Evolutionary conservation across 345 rosid genomes (phyloP), one percentile per base, ranked within the genome.

Genomic region (Cardamine occulta): DNA sequence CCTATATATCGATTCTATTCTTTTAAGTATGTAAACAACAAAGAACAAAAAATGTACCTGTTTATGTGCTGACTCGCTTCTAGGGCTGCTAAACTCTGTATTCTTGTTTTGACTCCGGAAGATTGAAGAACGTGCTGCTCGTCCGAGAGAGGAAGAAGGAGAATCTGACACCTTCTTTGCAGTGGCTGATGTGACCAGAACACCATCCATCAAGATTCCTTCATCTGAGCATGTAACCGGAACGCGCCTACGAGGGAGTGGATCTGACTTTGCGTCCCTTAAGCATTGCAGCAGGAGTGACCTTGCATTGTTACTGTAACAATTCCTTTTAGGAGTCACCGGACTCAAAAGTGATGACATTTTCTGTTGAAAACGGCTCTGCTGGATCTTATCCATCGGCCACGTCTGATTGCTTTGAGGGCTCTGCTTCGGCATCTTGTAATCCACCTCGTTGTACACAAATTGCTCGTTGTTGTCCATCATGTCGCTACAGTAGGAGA

Each of bases 191-290:
- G 60, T 79, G 39, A 88, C 80, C 9, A 84, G 77, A 79, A 86
- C 77, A 35, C 84, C 93, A 73, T 93, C 98, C 85, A 86, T 83
- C 51, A 93, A 88, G 14, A 90, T 24, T 60, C 87, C 90, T 24
- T 85, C 90, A 72, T 79, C 80, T 0, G 80, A 63, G 47, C 29
- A 63, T 7, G 72, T 35, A 56, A 34, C 67, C 18, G 42, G 60
- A 10, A 77, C 47, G 26, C 60, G 70, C 32, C 49, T 63, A 76
- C 44, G 60, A 53, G 75, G 60, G 29, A 63, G 2, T 47, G 80
- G 76, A 63, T 77, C 75, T 47, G 80, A 70, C 17, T 63, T 63
- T 4, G 76, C 52, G 34, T 70, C 71, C 6, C 60, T 53, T 44
- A 75, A 75, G 54, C 71, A 64, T 24, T 70, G 60, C 35, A 67